phyloP scores from a whole-genome alignment of 257 asterid species.

The Solanum chiquidenum region DNA sequence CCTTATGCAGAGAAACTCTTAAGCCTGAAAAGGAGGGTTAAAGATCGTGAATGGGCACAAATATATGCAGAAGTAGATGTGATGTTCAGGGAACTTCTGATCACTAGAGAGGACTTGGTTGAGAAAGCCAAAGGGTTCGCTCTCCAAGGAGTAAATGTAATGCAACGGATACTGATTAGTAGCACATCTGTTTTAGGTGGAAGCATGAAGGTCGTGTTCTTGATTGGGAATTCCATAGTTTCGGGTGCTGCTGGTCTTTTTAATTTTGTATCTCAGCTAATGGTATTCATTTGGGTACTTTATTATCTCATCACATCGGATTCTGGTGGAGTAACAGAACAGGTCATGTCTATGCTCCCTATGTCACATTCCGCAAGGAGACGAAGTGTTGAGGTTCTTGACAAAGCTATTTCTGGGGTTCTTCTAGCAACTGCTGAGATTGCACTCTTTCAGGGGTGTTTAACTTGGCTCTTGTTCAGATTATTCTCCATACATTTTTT shows the following conservation, averaged over 20 bases:
- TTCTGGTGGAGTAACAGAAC: slow-evolving; percentile 97
- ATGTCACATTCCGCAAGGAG: slow-evolving; percentile 59
- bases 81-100: slow-evolving; percentile 59
- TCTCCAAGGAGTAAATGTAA: slow-evolving; percentile 70
- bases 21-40: slow-evolving; percentile 47
- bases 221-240: slow-evolving; percentile 56
- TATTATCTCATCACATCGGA: slow-evolving; percentile 86
- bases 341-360: slow-evolving; percentile 79
- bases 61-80: slow-evolving; percentile 58
- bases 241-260: slow-evolving; percentile 89
- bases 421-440: slow-evolving; percentile 82
- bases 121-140: slow-evolving; percentile 89
- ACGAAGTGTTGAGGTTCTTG: slow-evolving; percentile 75
- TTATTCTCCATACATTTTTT: slow-evolving; percentile 67
- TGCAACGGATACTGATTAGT: slow-evolving; percentile 60
- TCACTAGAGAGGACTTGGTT: slow-evolving; percentile 66
- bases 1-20: slow-evolving; percentile 60
- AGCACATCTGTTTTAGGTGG: slow-evolving; percentile 71
- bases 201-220: slow-evolving; percentile 54
- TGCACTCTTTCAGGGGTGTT: slow-evolving; percentile 83
- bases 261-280: slow-evolving; percentile 63
- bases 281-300: slow-evolving; percentile 90
- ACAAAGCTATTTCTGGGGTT: slow-evolving; percentile 79
- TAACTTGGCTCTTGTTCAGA: slow-evolving; percentile 88
- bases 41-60: slow-evolving; percentile 68